Evolutionary conservation across 495 filamentous ascomycete species (phyloP), one percentile per base, ranked within the genome.

Genomic region (Penicillium fimorum): DNA sequence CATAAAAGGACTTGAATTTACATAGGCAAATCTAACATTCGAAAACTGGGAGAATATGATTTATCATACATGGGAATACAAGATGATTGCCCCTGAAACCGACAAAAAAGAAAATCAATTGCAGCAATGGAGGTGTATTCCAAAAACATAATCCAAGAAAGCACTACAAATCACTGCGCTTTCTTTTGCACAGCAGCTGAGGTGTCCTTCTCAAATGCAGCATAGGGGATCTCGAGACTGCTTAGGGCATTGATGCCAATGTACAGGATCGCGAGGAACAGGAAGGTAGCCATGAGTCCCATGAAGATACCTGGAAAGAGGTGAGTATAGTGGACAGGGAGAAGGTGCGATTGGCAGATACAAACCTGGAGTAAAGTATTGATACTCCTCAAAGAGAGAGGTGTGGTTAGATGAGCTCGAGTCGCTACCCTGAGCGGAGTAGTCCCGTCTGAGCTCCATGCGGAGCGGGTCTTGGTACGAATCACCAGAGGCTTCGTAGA

Each of bases 171-270:
- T 63, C 58, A 77, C 75, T 87, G 79, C 69, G 88, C 82, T 77
- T 96, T 96, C 82, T 89, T 96, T 74, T 95, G 89, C 52, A 84
- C 89, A 32, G 82, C 78, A 44, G 91, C 87, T 0, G 92, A 90
- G 75, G 90, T 96, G 69, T 97, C 93, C 80, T 94, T 96, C 66
- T 95, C 92, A 70, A 98, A 98, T 1, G 94, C 92, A 47, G 87
- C 89, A 74, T 97, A 97, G 10, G 88, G 85, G 12, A 97, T 89
- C 70, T 96, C 76, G 37, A 98, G 76, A 57, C 91, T 92, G 6
- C 81, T 73, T 7, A 98, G 73, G 20, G 89, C 91, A 53, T 65
- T 81, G 47, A 97, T 76, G 24, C 84, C 94, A 48, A 91, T 85
- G 63, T 85, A 87, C 17, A 96, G 71, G 59, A 97, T 90, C 20